phyloP scores from a whole-genome alignment of 176 grass and related monocot species.

The Hyparrhenia diplandra region DNA sequence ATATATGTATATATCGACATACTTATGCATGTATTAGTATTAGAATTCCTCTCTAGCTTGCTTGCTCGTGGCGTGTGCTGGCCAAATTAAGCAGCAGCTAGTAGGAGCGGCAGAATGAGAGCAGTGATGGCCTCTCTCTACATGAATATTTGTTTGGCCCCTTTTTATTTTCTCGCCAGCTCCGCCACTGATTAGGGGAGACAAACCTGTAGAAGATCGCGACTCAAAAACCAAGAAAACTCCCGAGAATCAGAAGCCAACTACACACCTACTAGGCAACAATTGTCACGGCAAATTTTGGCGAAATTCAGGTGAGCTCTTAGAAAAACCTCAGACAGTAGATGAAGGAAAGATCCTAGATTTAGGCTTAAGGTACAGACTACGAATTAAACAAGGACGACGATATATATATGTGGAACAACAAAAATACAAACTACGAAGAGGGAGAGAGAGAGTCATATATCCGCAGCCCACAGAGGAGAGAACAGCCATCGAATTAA shows the following conservation, averaged over 20 bases:
- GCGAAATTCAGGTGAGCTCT: background rate
- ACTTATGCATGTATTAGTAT: too few relatives aligned
- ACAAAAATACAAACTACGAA: too few relatives aligned
- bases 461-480: background rate
- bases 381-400: too few relatives aligned
- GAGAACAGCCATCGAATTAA: background rate
- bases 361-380: slow-evolving; percentile 16
- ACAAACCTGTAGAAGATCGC: background rate
- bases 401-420: too few relatives aligned
- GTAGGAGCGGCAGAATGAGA: too few relatives aligned
- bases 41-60: too few relatives aligned
- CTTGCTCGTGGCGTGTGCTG: too few relatives aligned
- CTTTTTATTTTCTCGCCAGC: too few relatives aligned
- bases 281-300: background rate
- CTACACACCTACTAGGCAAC: background rate
- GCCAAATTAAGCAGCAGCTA: too few relatives aligned
- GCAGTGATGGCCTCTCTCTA: too few relatives aligned
- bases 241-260: background rate
- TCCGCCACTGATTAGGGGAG: background rate
- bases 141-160: too few relatives aligned
- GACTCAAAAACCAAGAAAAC: slow-evolving; percentile 9
- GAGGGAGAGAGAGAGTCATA: background rate
- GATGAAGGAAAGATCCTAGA: background rate
- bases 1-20: too few relatives aligned
- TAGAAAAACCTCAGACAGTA: background rate